Evolutionary conservation across 2,329 filamentous ascomycete species (phyloP), one percentile per base, ranked within the genome.

Genomic region (Neopestalotiopsis clavispora): DNA sequence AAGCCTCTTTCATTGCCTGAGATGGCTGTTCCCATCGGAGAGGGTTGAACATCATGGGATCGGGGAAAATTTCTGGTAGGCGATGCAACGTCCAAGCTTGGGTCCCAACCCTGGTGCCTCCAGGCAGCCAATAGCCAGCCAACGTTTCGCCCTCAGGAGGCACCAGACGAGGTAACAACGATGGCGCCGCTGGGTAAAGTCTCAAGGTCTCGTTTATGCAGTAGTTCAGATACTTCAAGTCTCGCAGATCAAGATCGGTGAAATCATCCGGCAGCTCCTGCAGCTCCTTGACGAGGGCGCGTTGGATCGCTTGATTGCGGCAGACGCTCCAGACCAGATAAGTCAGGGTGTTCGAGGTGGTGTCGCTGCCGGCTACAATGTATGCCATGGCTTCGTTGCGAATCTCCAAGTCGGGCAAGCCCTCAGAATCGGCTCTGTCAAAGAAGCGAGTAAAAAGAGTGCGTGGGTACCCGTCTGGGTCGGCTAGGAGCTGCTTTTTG

Each of bases 281-380:
- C 0, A 86, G 71, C 70, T 83, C 81, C 1, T 74, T 67, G 0
- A 80, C 72, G 0, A 86, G 74, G 7, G 68, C 70, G 1, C 74
- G 70, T 42, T 76, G 75, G 28, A 83, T 68, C 0, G 71, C 65
- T 0, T 78, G 76, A 12, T 76, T 68, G n/a, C 72, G 69, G 65
- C 77, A 80, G 10, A 84, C 73, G 4, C 75, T 72, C 81, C 81
- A 86, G 4, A 82, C 72, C 0, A 85, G 74, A 67, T 86, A 87
- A 0, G 85, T 87, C 60, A 88, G 69, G 0, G 84, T 83, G 17
- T 81, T 79, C 0, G 85, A 82, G 12, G 86, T 87, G 0, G 86
- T 88, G 68, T 87, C 85, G 49, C 80, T 85, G 1, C 86, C 86
- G 1, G 85, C 86, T 4, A 84, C 67, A 64, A 75, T 74, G 65